These are phyloP conservation scores for Hypoxylon rickii DNA, from an alignment of 495 filamentous ascomycete species.

Conservation along the genomic window DNA sequence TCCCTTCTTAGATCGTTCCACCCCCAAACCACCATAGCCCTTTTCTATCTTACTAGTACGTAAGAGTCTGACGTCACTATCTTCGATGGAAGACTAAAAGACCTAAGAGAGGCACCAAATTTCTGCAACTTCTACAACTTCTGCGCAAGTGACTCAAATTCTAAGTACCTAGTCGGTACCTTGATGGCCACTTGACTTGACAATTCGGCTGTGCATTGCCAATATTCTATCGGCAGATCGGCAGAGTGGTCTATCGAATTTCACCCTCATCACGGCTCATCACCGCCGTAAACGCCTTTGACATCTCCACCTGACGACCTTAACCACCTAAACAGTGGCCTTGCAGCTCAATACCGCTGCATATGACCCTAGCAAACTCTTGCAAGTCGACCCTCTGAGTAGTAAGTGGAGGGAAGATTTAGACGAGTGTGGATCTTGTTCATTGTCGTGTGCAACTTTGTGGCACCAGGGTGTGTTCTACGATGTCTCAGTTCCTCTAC, in stretches of 20 bases:
- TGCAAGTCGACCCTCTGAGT: background rate
- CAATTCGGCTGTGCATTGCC: background rate
- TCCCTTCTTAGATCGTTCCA: too few species aligned
- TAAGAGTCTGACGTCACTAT: conserved; percentile 24
- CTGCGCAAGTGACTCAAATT: background rate
- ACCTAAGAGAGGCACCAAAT: conserved; percentile 5
- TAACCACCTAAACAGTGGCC: too few species aligned
- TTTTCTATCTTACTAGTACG: conserved; percentile 9
- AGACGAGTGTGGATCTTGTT: conserved; percentile 12
- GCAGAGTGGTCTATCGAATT: conserved; percentile 1
- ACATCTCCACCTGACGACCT: conserved; percentile 16
- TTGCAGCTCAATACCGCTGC: conserved; percentile 24
- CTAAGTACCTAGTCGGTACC: conserved; percentile 14
- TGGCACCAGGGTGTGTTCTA: conserved; percentile 16
- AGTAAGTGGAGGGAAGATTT: conserved; percentile 9
- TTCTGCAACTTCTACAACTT: too few species aligned
- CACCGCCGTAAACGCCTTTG: background rate
- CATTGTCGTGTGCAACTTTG: conserved; percentile 24
- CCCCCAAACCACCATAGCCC: too few species aligned
- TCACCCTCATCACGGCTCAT: conserved; percentile 5
- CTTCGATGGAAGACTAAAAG: conserved; percentile 2
- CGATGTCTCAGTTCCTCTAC: conserved; percentile 26
- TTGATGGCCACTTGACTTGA: conserved; percentile 21
- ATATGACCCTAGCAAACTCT: conserved; percentile 24
- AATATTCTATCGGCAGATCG: conserved; percentile 9